Evolutionary conservation across 2,329 filamentous ascomycete species (phyloP), one percentile per base, ranked within the genome.

Genomic region (Nectriaceae sp.): DNA sequence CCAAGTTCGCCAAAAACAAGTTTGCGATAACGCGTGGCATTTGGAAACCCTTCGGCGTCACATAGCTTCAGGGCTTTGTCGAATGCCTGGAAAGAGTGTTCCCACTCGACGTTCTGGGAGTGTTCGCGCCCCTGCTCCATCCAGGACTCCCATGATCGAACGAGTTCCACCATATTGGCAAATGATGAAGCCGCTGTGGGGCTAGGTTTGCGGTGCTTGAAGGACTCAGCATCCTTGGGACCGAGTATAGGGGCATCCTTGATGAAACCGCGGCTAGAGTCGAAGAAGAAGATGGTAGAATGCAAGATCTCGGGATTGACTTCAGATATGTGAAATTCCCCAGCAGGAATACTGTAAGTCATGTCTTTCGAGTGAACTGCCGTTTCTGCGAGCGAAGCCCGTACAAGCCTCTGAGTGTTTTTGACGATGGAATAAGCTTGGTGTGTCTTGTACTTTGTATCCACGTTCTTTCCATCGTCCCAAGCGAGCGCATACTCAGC

Each of bases 261-360:
- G 4, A 55, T 46, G 41, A 65, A 70, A 6, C 68, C 69, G 1
- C 64, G 62, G 11, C 35, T 40, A 1, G 66, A 59, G 46, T 72
- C 69, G 42, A 72, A 71, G 40, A 66, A 62, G 56, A 68, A 68
- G 3, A 72, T 31, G 1, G 68, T 70, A 2, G 70, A 68, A 37
- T 70, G 66, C 0, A 70, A 42, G 2, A 36, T 42, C 6, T 66
- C 52, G 0, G 64, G 60, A 3, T 52, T 45, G 2, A 71, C 66
- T 1, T 58, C 56, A 6, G 60, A 54, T 1, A 43, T 53, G 49
- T 72, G 70, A 38, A 60, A 69, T 4, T 43, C 49, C 1, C 53
- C 64, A 6, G 61, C 61, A 2, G 66, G 61, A 18, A 71, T 56
- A 3, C 53, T 50, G 46, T 71, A 71, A 11, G 46, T 61, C 48